Evolutionary conservation across 768 basidiomycete species (phyloP).

Genomic region (Boletus rubropictus): DNA sequence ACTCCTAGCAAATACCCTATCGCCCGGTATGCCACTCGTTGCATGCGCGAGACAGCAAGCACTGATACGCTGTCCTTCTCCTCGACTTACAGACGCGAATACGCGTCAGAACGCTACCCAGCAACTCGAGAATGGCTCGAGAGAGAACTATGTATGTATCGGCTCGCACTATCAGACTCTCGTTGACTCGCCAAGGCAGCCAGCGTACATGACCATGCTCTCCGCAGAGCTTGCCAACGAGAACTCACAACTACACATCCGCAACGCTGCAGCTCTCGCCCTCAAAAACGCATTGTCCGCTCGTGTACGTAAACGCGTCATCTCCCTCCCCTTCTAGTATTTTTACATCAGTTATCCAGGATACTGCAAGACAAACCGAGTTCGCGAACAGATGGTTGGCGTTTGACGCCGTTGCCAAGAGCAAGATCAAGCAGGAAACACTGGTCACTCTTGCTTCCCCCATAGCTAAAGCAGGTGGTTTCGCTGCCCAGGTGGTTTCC

Average conservation of each 20-base stretch:
- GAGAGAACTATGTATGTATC: slow-evolving; percentile 80
- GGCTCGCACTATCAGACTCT: neutral
- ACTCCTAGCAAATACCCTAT: slow-evolving; percentile 89
- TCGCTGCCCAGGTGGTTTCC: slow-evolving; percentile 89
- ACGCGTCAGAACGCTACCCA: slow-evolving; percentile 90
- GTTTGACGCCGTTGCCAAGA: slow-evolving; percentile 60
- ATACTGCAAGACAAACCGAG: slow-evolving; percentile 65
- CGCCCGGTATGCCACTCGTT: slow-evolving; percentile 58
- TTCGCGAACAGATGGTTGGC: slow-evolving; percentile 77
- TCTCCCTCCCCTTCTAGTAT: slow-evolving; percentile 8
- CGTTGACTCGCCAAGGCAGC: slow-evolving; percentile 43
- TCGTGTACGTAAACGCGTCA: slow-evolving; percentile 55
- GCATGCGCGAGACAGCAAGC: slow-evolving; percentile 29
- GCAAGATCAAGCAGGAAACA: slow-evolving; percentile 83
- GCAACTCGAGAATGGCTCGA: slow-evolving; percentile 79
- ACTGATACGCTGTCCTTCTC: slow-evolving; percentile 23
- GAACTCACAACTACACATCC: slow-evolving; percentile 58
- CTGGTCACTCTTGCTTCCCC: slow-evolving; percentile 77
- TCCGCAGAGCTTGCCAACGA: slow-evolving; percentile 81
- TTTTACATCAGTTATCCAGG: slow-evolving; percentile 43
- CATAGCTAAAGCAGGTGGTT: slow-evolving; percentile 66
- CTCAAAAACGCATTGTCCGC: slow-evolving; percentile 93
- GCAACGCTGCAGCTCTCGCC: slow-evolving; percentile 95
- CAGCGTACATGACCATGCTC: slow-evolving; percentile 89
- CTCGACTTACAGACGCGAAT: slow-evolving; percentile 57